Base-by-base conservation (phyloP, 2,329 filamentous ascomycete species). In the Botryotinia globosa region DNA sequence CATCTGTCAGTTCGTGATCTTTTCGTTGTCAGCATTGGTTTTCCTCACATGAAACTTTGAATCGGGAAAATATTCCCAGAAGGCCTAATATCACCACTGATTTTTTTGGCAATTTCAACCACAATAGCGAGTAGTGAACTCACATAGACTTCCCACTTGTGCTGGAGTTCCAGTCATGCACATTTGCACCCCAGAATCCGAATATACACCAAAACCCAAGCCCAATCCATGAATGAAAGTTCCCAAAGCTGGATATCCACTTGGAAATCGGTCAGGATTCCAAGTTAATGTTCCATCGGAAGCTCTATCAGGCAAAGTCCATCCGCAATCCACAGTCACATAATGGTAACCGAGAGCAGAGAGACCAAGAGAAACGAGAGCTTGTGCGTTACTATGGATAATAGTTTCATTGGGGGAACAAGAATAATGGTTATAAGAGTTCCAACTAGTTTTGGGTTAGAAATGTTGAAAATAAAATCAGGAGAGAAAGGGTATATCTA, bases 271-370 rank as follows among this genome's bases (percentile, higher is more conserved):
- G 0, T 77, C 81, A 4, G 79, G 75, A 66, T 85, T 84, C 80
- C 82, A 85, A 20, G 82, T 82, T 51, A 86, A 76, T 14, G 77
- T 80, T 16, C 82, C 83, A 63, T 82, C 78, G 0, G 77, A 73
- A 51, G 81, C 73, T 56, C 79, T 72, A 56, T 77, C 61, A n/a
- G 75, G 77, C 25, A 78, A 58, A 25, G 77, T 82, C 86, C 86
- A 88, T 9, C 86, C 86, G 75, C 85, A 87, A 75, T 88, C 86
- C 0, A 83, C 82, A 0, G 84, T 85, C 25, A 87, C 84, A 74
- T 83, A 85, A 29, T 82, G 82, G 75, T 88, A 88, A 16, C 86
- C 86, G 1, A 83, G 76, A 5, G 80, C 77, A 2, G 81, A 78
- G 0, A 87, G 81, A 0, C 83, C 84, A 0, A 85, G 80, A 54